phyloP scores from a whole-genome alignment of 1,284 basidiomycete species.

The Hymenochaete sp. region DNA sequence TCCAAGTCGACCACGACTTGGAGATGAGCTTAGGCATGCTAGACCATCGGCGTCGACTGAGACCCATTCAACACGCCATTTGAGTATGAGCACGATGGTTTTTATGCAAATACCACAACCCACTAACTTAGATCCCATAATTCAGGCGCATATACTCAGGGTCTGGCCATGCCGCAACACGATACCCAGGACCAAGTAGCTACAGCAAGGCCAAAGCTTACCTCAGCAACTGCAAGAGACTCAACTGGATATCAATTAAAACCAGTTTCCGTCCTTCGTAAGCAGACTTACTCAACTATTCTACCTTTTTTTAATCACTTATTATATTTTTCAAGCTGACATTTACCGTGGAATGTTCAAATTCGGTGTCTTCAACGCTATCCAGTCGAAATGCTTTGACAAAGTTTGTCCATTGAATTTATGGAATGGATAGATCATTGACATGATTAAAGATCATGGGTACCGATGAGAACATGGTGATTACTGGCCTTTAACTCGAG shows the following conservation, averaged over 20 bases:
- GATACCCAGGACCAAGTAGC: too few species aligned
- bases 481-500: not conserved
- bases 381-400: conserved; percentile 79
- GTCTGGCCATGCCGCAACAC: too few species aligned
- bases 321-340: conserved; percentile 72
- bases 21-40: too few species aligned
- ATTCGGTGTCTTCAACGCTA: conserved; percentile 83
- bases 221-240: conserved; percentile 30
- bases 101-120: too few species aligned
- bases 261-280: conserved; percentile 65
- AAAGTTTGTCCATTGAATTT: conserved; percentile 38
- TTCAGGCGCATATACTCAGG: too few species aligned
- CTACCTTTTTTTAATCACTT: too few species aligned
- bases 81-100: too few species aligned
- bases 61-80: too few species aligned
- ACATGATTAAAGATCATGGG: conserved; percentile 47
- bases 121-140: too few species aligned
- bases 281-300: too few species aligned
- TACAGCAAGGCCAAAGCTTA: not conserved
- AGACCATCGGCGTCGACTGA: too few species aligned
- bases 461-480: conserved; percentile 67
- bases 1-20: conserved; percentile 3
- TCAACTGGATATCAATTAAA: conserved; percentile 44
- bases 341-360: conserved; percentile 74
- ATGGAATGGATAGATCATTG: conserved; percentile 5